Conservation (phyloP, 2,329 filamentous ascomycete species). For the Fusarium sp. region DNA sequence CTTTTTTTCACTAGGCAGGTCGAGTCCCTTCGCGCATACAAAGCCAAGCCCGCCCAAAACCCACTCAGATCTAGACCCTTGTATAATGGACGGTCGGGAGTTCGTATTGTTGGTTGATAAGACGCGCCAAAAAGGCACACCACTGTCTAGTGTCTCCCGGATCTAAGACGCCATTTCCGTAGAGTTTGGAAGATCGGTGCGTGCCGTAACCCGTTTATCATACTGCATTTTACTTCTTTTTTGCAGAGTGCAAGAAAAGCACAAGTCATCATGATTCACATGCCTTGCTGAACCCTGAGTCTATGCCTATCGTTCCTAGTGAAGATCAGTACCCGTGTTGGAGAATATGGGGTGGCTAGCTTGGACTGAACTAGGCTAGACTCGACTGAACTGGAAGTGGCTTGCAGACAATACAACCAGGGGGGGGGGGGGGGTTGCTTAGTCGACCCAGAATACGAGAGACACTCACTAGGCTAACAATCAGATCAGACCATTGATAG, state of each 20-base stretch:
- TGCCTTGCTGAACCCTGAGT: neutral
- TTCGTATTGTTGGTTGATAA: constrained; percentile 25
- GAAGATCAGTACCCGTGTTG: constrained; percentile 1
- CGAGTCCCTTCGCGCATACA: constrained; percentile 26
- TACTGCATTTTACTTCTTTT: too few species aligned
- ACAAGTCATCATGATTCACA: neutral
- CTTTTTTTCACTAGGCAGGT: too few species aligned
- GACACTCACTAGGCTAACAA: neutral
- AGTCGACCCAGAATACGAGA: constrained; percentile 12
- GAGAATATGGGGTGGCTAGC: constrained; percentile 6
- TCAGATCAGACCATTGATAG: constrained; percentile 4
- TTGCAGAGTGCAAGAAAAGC: too few species aligned
- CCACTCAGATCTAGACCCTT: constrained; percentile 25
- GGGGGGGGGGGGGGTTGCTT: constrained; percentile 7
- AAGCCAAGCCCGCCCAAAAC: constrained; percentile 3
- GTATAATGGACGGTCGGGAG: constrained; percentile 5
- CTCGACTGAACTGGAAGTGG: neutral
- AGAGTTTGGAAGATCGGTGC: neutral
- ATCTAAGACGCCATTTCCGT: neutral
- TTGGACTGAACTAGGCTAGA: neutral
- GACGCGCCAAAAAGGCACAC: constrained; percentile 4
- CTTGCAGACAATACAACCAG: neutral
- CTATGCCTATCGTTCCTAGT: neutral
- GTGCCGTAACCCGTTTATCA: neutral
- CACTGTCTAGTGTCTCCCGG: neutral